A percentile compares a stretch with the other conserved stretches of the same genome.
phyloP scores from a whole-genome alignment of 2,329 filamentous ascomycete genomes.

The Trichoderma polysporum region DNA sequence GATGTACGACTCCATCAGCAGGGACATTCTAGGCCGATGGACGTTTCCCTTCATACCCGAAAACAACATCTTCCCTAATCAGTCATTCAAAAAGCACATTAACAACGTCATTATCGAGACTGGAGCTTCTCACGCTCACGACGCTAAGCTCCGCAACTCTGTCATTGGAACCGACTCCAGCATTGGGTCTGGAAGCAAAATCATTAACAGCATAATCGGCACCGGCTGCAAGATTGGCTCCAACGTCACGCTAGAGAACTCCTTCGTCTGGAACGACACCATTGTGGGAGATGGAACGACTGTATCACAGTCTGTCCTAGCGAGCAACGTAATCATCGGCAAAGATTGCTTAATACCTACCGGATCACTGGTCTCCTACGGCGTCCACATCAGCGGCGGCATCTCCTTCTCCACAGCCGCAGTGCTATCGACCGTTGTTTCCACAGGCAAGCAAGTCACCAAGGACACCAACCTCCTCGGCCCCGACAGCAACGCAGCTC shows the following conservation, averaged over 20 bases:
- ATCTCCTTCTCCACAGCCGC: slow-evolving; percentile 43
- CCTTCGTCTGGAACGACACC: slow-evolving; percentile 85
- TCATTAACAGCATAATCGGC: slow-evolving; percentile 79
- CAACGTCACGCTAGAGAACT: slow-evolving; percentile 74
- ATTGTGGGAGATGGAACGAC: slow-evolving; percentile 72
- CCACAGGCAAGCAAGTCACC: slow-evolving; percentile 38
- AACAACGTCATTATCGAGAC: slow-evolving; percentile 76
- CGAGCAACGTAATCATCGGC: slow-evolving; percentile 69
- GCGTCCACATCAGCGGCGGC: slow-evolving; percentile 68
- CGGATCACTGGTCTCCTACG: slow-evolving; percentile 77
- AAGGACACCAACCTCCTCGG: slow-evolving; percentile 51
- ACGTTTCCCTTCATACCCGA: slow-evolving; percentile 87
- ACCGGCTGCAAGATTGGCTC: slow-evolving; percentile 82
- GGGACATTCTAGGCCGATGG: slow-evolving; percentile 84
- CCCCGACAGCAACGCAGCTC: slow-evolving; percentile 49
- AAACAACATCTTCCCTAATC: slow-evolving; percentile 75
- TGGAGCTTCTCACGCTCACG: slow-evolving; percentile 69
- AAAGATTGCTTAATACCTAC: slow-evolving; percentile 66
- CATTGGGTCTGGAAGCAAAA: slow-evolving; percentile 68
- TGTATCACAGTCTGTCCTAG: slow-evolving; percentile 73
- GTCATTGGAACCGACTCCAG: slow-evolving; percentile 75
- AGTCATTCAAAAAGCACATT: slow-evolving; percentile 70
- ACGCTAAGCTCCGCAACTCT: slow-evolving; percentile 68
- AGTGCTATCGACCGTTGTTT: slow-evolving; percentile 38
- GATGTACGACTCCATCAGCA: slow-evolving; percentile 85